phyloP scores from a whole-genome alignment of 768 basidiomycete genomes.

The Mycena kentingensis region DNA sequence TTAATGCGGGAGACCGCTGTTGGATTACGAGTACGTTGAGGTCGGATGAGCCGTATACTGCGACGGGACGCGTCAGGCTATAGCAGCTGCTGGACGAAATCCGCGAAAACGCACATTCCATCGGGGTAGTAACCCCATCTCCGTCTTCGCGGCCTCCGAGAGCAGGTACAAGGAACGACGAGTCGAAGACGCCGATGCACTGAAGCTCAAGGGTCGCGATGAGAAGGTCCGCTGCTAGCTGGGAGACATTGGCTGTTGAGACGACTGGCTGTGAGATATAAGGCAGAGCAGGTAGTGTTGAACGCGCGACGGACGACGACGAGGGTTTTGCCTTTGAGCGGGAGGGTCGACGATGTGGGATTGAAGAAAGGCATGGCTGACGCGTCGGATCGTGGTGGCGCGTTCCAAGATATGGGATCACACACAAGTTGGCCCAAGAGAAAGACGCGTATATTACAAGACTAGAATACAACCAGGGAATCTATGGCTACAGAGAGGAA shows the following conservation, averaged over 20 bases:
- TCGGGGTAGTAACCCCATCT: conserved; percentile 67
- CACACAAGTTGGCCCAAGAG: too few species aligned
- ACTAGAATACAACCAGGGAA: too few species aligned
- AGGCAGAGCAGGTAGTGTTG: conserved; percentile 10
- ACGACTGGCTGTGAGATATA: conserved; percentile 58
- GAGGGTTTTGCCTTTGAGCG: conserved; percentile 42
- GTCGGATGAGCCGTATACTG: conserved; percentile 66
- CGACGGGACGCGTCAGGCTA: conserved; percentile 6
- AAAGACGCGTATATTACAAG: too few species aligned
- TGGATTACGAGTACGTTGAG: conserved; percentile 64
- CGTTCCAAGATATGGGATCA: background rate
- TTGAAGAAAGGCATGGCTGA: conserved; percentile 46
- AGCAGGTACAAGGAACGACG: conserved; percentile 66
- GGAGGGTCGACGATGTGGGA: conserved; percentile 25
- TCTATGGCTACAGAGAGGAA: background rate
- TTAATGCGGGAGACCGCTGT: conserved; percentile 78
- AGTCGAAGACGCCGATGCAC: conserved; percentile 64
- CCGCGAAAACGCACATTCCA: conserved; percentile 62
- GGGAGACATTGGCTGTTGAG: conserved; percentile 80
- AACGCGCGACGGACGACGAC: conserved; percentile 42
- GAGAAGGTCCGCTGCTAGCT: conserved; percentile 74
- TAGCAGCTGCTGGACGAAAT: background rate
- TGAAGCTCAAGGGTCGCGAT: conserved; percentile 64
- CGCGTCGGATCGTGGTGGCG: background rate
- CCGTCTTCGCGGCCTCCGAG: conserved; percentile 71